Evolutionary conservation across 164 flowering plant species (phyloP), one percentile per base, ranked within the genome.

Genomic region (Amborella trichopoda): DNA sequence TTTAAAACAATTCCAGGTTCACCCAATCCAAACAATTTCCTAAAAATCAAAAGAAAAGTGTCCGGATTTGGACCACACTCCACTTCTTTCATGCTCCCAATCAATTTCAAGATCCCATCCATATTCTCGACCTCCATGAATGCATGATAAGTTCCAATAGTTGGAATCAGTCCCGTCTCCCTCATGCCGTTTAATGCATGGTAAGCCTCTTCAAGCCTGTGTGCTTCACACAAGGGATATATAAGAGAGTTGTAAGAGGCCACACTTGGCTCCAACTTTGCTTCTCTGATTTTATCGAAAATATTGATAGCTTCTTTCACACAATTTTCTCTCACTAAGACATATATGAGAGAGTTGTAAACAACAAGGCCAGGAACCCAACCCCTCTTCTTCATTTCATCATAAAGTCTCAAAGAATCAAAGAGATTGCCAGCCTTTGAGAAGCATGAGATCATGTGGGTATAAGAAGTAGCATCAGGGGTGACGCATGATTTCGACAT

Each of bases 341-440:
- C 79, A 65, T 72, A 75, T 26, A 78, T 54, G 48, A 91, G 64
- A 34, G 98, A 83, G 63, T 86, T 81, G 53, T 86, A 81, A 18
- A 83, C 96, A 33, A 55, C 68, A 33, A 70, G 48, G 18, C 73
- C 79, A 0, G 94, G 93, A 13, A 58, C 41, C 76, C 72, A 83
- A 22, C 77, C 80, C 51, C 71, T 70, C 61, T 71, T 86, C 64
- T 75, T 81, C 94, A 91, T 83, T 49, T 77, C 81, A 71, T 86
- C 94, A 39, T 72, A 91, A 17, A 91, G 75, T 44, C 96, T 78
- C 5, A 91, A 62, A 0, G 98, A 75, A 43, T 83, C 87, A 55
- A 78, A 86, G 37, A 91, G 80, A 62, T 86, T 78, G 18, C 93
- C 80, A 24, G 61, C 78, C 67, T 69, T 83, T 23, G 98, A 85